Conservation (phyloP, 83 land plant genomes). For the Diphasiastrum complanatum region DNA sequence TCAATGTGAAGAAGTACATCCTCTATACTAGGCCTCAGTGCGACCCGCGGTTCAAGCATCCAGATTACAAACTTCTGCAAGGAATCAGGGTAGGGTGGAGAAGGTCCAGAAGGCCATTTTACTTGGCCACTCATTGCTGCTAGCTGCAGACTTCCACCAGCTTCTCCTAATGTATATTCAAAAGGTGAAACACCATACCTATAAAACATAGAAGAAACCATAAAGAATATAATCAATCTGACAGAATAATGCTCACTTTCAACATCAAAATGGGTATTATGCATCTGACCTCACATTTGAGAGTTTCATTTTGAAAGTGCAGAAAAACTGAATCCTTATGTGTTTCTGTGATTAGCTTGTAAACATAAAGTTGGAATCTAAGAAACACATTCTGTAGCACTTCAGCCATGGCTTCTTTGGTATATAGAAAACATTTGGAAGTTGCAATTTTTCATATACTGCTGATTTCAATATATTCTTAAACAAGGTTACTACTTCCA, state of each 20-base stretch:
- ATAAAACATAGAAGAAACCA: conserved; percentile 9
- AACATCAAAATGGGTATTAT: background rate
- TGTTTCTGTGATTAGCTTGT: too few species aligned
- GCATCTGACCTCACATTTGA: too few species aligned
- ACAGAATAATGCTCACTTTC: background rate
- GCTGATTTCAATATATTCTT: too few species aligned
- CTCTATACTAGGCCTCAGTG: conserved; percentile 72
- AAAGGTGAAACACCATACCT: conserved; percentile 95
- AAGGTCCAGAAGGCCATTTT: conserved; percentile 84
- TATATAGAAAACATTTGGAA: too few species aligned
- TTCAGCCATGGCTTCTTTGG: too few species aligned
- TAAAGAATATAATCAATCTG: background rate
- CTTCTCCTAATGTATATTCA: conserved; percentile 74
- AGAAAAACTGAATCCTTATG: too few species aligned
- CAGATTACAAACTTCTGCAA: conserved; percentile 77
- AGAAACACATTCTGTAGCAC: too few species aligned
- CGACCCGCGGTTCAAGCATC: conserved; percentile 83
- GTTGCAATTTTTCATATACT: too few species aligned
- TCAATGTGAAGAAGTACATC: conserved; percentile 88
- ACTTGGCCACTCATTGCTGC: conserved; percentile 78
- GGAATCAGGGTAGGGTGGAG: conserved; percentile 72
- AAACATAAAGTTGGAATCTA: too few species aligned
- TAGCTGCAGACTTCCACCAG: conserved; percentile 84
- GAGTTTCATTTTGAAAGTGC: too few species aligned
- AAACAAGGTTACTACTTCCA: too few species aligned